Evolutionary conservation across 441 rosid genomes (phyloP), one percentile per base, ranked within the genome.

Genomic region (Erodium trifolium): DNA sequence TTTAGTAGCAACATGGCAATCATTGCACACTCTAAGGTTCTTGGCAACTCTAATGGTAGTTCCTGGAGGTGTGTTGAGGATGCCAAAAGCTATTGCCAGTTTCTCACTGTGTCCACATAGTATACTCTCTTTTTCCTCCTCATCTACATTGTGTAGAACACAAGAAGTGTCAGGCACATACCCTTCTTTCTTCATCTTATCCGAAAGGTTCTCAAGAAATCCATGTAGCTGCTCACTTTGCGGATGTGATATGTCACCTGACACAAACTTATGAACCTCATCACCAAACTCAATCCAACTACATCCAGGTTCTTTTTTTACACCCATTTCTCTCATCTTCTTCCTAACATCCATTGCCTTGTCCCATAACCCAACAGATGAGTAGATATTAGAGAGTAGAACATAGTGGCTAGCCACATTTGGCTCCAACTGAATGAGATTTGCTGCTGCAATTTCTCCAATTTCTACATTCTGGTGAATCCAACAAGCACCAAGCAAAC

Each of bases 101-200:
- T 85, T 93, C 84, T 93, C 98, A 62, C 97, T 93, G 70, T 93
- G 97, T 37, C 93, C 98, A 72, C 92, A 87, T 11, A 93, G 87
- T 73, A 90, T 79, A 70, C 79, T 75, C 81, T 87, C 92, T 67
- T 93, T 89, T 67, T 88, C 97, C 60, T 82, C 90, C 73, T 90
- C 91, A 4, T 81, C 82, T 68, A 90, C 84, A 73, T 93, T 77
- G 77, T 90, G 98, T 55, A 90, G 91, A 4, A 90, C 96, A 74
- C 97, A 87, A 57, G 96, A 84, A 69, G 91, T 90, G 71, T 89
- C 97, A 0, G 97, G 97, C 41, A 83, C 82, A 17, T 73, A 64
- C 39, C 67, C 67, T 11, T 31, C 67, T 64, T 31, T 69, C 62
- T 73, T 77, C 23, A 79, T 49, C 68, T 67, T 75, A 65, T 43